These are phyloP conservation scores for Dissophora globulifera DNA, from an alignment of 192 early-diverging fungal genomes.

Conservation along the genomic window DNA sequence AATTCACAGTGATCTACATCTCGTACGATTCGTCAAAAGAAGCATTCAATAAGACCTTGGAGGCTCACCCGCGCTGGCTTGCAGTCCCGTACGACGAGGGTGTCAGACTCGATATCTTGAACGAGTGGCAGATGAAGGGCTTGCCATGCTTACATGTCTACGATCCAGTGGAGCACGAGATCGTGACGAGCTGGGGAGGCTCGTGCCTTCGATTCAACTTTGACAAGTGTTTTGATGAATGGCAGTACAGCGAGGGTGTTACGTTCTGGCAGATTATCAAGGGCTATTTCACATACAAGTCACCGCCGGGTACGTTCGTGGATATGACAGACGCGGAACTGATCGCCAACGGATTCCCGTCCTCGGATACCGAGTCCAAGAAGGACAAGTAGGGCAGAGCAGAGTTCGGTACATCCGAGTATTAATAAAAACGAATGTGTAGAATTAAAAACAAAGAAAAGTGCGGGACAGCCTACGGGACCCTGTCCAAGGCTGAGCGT, in stretches of 20 bases:
- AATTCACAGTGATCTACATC: constrained; percentile 34
- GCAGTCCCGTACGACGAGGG: constrained; percentile 37
- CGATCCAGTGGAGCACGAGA: constrained; percentile 32
- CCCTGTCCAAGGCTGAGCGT: too few species aligned
- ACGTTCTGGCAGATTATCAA: constrained; percentile 33
- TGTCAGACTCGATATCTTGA: constrained; percentile 29
- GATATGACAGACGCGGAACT: constrained; percentile 39
- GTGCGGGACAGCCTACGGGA: too few species aligned
- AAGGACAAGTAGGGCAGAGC: constrained; percentile 41
- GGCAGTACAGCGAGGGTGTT: constrained; percentile 30
- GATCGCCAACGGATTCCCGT: constrained; percentile 20
- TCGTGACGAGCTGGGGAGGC: constrained; percentile 46
- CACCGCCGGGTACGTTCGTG: constrained; percentile 20
- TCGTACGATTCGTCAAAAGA: constrained; percentile 24
- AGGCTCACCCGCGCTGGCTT: constrained; percentile 38
- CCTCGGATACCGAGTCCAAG: constrained; percentile 4
- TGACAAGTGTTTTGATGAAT: constrained; percentile 32
- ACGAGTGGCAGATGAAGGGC: constrained; percentile 44
- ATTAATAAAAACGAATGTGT: neutral
- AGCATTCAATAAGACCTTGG: constrained; percentile 32
- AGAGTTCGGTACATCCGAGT: too few species aligned
- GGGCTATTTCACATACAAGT: constrained; percentile 37
- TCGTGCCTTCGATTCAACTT: constrained; percentile 44
- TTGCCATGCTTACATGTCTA: constrained; percentile 43
- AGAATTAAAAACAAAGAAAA: neutral